phyloP scores from a whole-genome alignment of 805 yeast genomes.

The Wickerhamiella sergipiensis region DNA sequence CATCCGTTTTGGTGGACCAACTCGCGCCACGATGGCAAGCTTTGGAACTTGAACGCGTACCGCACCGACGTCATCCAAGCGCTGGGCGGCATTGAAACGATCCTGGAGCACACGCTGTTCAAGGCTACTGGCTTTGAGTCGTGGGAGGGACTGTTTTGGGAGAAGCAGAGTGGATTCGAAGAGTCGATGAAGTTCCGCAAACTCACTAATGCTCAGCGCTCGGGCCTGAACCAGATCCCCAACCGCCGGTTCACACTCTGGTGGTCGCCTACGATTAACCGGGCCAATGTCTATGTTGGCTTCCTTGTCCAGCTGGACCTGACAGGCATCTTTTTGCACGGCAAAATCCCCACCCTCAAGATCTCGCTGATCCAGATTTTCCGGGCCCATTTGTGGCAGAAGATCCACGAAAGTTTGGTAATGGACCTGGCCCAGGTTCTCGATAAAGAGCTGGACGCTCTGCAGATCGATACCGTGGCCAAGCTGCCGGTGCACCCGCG shows the following conservation, averaged over 20 bases:
- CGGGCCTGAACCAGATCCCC: constrained; percentile 95
- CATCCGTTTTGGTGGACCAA: constrained; percentile 97
- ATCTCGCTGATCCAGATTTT: constrained; percentile 91
- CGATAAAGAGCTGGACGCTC: constrained; percentile 70
- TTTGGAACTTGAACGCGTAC: constrained; percentile 88
- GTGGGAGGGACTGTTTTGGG: constrained; percentile 99
- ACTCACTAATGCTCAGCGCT: constrained; percentile 91
- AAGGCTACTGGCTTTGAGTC: constrained; percentile 95
- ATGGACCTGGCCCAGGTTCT: constrained; percentile 86
- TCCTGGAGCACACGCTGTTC: constrained; percentile 85
- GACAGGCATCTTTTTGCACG: constrained; percentile 94
- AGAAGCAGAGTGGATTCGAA: constrained; percentile 92
- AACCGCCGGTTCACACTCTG: constrained; percentile 92
- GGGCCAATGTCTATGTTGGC: constrained; percentile 97
- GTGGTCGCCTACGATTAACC: constrained; percentile 99
- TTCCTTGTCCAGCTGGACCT: constrained; percentile 89
- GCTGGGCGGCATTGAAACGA: constrained; percentile 92
- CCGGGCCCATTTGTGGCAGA: constrained; percentile 98
- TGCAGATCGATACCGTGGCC: constrained; percentile 74
- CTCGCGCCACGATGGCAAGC: constrained; percentile 82
- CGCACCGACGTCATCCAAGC: constrained; percentile 95
- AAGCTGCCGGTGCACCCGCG: constrained; percentile 94
- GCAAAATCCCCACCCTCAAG: constrained; percentile 93
- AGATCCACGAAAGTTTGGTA: constrained; percentile 90
- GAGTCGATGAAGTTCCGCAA: constrained; percentile 90